Base-by-base conservation (phyloP, 352 stramenopile species). In the Globisporangium middletonii region DNA sequence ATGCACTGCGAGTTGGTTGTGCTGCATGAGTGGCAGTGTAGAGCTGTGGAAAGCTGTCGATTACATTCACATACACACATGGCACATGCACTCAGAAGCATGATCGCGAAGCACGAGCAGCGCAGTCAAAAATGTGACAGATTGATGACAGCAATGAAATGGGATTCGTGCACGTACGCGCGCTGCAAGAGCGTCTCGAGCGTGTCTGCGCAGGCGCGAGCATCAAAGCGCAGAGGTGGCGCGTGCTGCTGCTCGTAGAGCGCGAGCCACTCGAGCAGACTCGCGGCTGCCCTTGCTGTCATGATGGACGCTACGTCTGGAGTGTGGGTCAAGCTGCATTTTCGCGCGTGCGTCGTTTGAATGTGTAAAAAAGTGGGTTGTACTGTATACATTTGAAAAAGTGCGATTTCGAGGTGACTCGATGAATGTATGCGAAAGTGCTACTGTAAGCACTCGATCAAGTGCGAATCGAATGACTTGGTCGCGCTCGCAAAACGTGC, bases 221-320 rank as follows among this genome's bases (percentile, higher is more conserved):
- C 2, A 19, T 45, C 33, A 38, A 13, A 9, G 33, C 9, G 49
- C 49, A 44, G 30, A 8, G n/a, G 8, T 27, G 38, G 28, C 45
- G 48, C 8, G 41, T 27, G 50, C 30, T 51, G 12, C 49, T 55
- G 11, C 3, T 18, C 47, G 13, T 81, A 81, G 30, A 77, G 60
- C 43, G 42, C 27, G 50, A 71, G 38, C 70, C 72, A 81, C 4
- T 44, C 60, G 59, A 60, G 49, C 38, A 79, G 61, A 50, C 75
- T 86, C 51, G 67, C 19, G 30, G 64, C 23, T 23, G 23, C 58
- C 18, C 50, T 26, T 19, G 8, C 45, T 23, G 37, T 48, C 27
- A 61, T 33, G 55, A 23, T 53, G 35, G 52, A 57, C 7, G 41
- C 52, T 4, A 13, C 53, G 11, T 35, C 27, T 28, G 23, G 4